A percentile compares a stretch with the other conserved stretches of the same genome.
Evolutionary conservation across 257 asterid genomes (phyloP).

Genomic region (Solanum rostratum): DNA sequence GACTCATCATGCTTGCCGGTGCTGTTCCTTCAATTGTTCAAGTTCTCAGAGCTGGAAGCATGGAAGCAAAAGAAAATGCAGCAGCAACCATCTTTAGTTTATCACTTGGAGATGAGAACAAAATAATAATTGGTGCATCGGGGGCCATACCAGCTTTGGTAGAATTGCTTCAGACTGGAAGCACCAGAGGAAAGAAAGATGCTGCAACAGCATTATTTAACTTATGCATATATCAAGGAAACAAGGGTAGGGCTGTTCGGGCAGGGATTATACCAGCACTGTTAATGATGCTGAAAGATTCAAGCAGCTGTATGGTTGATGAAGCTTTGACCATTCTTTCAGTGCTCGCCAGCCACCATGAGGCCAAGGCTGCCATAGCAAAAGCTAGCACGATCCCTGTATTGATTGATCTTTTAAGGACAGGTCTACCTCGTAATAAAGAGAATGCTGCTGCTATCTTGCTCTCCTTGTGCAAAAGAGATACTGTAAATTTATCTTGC

Average conservation of each 20-base stretch:
- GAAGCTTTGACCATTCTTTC: constrained; percentile 90
- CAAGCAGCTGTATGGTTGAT: constrained; percentile 63
- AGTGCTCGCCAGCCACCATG: constrained; percentile 77
- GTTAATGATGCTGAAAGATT: constrained; percentile 64
- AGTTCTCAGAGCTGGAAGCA: constrained; percentile 85
- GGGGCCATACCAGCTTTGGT: constrained; percentile 91
- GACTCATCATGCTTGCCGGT: constrained; percentile 78
- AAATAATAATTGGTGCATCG: constrained; percentile 87
- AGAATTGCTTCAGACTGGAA: constrained; percentile 62
- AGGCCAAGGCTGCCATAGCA: constrained; percentile 68
- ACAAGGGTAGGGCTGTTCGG: constrained; percentile 89
- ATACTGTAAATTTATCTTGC: constrained; percentile 50
- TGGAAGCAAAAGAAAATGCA: constrained; percentile 86
- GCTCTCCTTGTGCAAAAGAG: constrained; percentile 74
- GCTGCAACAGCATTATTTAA: constrained; percentile 94
- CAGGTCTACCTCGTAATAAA: constrained; percentile 59
- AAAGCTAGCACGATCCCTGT: constrained; percentile 72
- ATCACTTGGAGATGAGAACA: constrained; percentile 83
- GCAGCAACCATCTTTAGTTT: constrained; percentile 93
- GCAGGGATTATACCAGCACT: constrained; percentile 68
- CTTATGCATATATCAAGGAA: constrained; percentile 80
- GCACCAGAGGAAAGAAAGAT: constrained; percentile 83
- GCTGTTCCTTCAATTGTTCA: constrained; percentile 88
- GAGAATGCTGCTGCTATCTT: constrained; percentile 80
- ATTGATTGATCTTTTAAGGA: constrained; percentile 58